phyloP scores from a whole-genome alignment of 345 rosid genomes.

The Brassica cretica region DNA sequence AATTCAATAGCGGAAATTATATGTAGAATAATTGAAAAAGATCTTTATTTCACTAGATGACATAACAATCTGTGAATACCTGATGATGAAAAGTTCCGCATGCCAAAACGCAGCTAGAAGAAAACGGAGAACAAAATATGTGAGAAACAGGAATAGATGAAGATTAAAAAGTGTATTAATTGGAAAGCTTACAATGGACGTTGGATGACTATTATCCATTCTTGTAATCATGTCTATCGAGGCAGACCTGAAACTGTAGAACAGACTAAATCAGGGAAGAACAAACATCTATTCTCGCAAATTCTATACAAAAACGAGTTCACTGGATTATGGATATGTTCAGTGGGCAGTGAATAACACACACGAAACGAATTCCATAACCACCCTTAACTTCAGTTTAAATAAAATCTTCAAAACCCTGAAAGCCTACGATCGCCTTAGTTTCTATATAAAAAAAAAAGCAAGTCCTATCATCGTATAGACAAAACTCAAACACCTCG shows the following conservation, averaged over 20 bases:
- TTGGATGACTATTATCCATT: constrained; percentile 43
- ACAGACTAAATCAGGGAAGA: constrained; percentile 4
- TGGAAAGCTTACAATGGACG: constrained; percentile 49
- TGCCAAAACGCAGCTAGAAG: constrained; percentile 63
- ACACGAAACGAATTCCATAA: background rate
- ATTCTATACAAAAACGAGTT: background rate
- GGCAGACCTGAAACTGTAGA: constrained; percentile 50
- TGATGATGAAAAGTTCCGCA: constrained; percentile 67
- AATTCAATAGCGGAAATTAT: background rate
- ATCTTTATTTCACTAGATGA: constrained; percentile 14
- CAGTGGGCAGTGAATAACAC: constrained; percentile 14
- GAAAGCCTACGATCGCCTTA: constrained; percentile 10
- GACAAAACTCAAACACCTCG: constrained; percentile 4
- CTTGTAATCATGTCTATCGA: constrained; percentile 41
- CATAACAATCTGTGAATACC: constrained; percentile 50
- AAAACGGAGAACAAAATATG: constrained; percentile 25
- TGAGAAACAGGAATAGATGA: constrained; percentile 13
- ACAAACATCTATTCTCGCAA: constrained; percentile 1
- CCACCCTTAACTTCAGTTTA: background rate
- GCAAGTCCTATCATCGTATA: background rate
- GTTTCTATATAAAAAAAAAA: background rate
- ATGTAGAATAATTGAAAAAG: constrained; percentile 2
- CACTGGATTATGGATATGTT: background rate
- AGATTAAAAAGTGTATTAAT: background rate
- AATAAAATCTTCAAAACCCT: background rate